Conservation (phyloP, 345 rosid species). For the Eucalyptus virginea region DNA sequence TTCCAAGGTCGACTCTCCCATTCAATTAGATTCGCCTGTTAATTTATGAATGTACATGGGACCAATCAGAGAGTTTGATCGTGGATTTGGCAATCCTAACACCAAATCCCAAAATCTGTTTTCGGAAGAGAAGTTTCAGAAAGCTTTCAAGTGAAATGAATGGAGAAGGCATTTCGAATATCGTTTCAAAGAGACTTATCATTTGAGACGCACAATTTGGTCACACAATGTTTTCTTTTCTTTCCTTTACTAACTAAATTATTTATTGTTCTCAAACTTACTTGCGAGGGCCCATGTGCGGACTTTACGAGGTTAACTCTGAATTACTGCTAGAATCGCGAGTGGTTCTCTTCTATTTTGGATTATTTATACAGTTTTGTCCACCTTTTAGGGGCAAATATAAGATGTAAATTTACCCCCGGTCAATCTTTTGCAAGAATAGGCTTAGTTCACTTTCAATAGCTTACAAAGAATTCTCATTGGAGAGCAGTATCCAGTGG, state of each 20-base stretch:
- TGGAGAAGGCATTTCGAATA: background rate
- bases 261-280: background rate
- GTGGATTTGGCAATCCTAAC: background rate
- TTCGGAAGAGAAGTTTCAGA: background rate
- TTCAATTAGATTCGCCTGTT: background rate
- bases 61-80: background rate
- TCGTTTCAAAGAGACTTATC: background rate
- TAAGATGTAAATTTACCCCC: no score
- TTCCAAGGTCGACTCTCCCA: background rate
- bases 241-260: background rate
- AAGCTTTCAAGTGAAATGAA: background rate
- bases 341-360: background rate
- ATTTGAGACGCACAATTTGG: background rate
- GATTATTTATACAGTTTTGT: background rate
- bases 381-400: no score
- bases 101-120: background rate
- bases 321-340: background rate
- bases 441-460: no score
- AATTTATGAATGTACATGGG: background rate
- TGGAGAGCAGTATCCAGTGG: no score
- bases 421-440: no score
- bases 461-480: no score
- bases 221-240: background rate
- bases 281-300: background rate
- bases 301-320: background rate